Conservation (phyloP, 257 asterid genomes). For the Dorcoceras hygrometricum region DNA sequence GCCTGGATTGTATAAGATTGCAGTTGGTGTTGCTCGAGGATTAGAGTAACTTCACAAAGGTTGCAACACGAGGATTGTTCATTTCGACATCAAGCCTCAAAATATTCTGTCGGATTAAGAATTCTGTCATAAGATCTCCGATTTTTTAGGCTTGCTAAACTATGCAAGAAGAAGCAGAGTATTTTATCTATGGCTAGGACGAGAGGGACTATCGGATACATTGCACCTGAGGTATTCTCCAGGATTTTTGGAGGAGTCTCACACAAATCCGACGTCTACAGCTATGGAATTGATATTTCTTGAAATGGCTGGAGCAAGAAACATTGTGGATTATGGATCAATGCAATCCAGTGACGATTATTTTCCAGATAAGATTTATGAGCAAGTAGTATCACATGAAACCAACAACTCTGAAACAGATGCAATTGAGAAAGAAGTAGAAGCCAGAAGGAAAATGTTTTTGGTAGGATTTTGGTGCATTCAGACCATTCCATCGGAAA, state of each 20-base stretch:
- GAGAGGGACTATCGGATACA: slow-evolving; percentile 65
- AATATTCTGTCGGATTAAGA: slow-evolving; percentile 64
- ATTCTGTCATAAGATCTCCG: slow-evolving; percentile 63
- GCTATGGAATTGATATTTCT: slow-evolving; percentile 75
- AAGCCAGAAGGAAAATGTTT: slow-evolving; percentile 45
- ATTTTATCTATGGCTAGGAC: slow-evolving; percentile 38
- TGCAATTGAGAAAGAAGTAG: slow-evolving; percentile 36
- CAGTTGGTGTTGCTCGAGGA: slow-evolving; percentile 65
- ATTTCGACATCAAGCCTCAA: slow-evolving; percentile 73
- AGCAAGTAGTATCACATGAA: slow-evolving; percentile 32
- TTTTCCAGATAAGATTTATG: slow-evolving; percentile 51
- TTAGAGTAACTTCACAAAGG: slow-evolving; percentile 65
- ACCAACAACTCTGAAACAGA: slow-evolving; percentile 22
- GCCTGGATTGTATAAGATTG: slow-evolving; percentile 42
- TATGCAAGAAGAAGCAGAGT: slow-evolving; percentile 48
- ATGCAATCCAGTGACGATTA: slow-evolving; percentile 32
- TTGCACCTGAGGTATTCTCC: slow-evolving; percentile 68
- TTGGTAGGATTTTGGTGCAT: slow-evolving; percentile 69
- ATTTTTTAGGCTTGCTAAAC: slow-evolving; percentile 66
- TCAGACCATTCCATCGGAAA: slow-evolving; percentile 50
- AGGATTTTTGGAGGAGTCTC: slow-evolving; percentile 57
- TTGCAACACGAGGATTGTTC: slow-evolving; percentile 63
- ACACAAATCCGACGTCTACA: slow-evolving; percentile 66
- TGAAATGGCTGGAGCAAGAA: slow-evolving; percentile 54
- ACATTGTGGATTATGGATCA: slow-evolving; percentile 21